These are phyloP conservation scores for Sesbania bispinosa DNA, from an alignment of 306 rosid genomes.

Conservation along the genomic window DNA sequence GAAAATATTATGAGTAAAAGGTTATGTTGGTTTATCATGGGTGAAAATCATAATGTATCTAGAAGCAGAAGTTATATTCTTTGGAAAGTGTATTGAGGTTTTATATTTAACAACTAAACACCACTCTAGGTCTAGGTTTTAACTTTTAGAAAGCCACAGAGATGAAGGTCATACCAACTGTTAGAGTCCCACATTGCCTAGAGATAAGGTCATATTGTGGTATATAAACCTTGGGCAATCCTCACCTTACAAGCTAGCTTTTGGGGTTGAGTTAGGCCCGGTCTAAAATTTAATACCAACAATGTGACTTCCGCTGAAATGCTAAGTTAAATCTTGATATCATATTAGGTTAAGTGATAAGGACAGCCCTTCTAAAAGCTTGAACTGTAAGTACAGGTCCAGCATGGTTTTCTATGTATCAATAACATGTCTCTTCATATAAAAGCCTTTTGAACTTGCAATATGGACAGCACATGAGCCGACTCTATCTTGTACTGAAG, in stretches of 20 bases:
- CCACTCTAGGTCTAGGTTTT: not conserved
- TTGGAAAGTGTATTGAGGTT: not conserved
- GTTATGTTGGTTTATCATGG: not conserved
- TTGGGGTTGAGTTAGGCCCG: too few species aligned
- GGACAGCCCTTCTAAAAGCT: not conserved
- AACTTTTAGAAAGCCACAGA: not conserved
- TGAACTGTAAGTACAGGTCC: not conserved
- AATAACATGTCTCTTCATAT: not conserved
- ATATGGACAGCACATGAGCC: not conserved
- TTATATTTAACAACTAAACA: not conserved
- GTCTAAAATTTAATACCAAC: too few species aligned
- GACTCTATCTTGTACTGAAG: not conserved
- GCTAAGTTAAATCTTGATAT: not conserved
- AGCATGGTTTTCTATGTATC: not conserved
- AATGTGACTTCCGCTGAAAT: slow-evolving; percentile 11
- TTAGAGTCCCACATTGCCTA: too few species aligned
- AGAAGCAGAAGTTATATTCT: not conserved
- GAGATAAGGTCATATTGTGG: too few species aligned
- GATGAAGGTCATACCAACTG: not conserved
- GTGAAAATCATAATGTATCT: not conserved
- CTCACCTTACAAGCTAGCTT: too few species aligned
- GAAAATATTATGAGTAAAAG: not conserved
- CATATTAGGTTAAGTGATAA: not conserved
- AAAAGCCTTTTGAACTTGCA: not conserved
- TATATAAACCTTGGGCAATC: too few species aligned